Evolutionary conservation across 768 basidiomycete genomes (phyloP).

Genomic region (Rhodocollybia butyracea): DNA sequence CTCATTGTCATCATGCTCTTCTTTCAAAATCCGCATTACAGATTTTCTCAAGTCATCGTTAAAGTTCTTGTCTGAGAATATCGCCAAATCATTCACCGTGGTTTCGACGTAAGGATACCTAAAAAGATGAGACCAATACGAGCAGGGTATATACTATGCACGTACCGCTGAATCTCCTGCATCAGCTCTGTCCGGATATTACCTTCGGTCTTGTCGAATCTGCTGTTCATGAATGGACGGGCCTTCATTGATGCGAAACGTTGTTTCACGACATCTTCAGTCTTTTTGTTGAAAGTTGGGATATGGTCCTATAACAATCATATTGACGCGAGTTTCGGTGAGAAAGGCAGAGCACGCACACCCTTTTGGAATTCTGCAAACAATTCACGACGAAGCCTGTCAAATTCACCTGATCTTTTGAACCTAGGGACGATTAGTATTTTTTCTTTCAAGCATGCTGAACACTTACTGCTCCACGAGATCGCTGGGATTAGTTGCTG

Average conservation of each 20-base stretch:
- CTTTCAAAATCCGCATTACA: constrained; percentile 42
- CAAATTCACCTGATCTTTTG: constrained; percentile 79
- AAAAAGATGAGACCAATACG: constrained; percentile 18
- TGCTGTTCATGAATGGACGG: neutral
- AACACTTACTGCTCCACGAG: constrained; percentile 60
- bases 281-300: constrained; percentile 49
- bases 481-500: constrained; percentile 54
- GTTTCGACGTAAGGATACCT: constrained; percentile 70
- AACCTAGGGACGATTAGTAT: constrained; percentile 42
- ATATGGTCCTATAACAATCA: constrained; percentile 42
- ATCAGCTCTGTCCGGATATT: constrained; percentile 46
- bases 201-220: constrained; percentile 44
- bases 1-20: constrained; percentile 19
- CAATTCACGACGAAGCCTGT: constrained; percentile 64
- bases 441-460: neutral
- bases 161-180: constrained; percentile 70
- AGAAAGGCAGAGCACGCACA: constrained; percentile 28
- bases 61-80: constrained; percentile 48
- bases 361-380: constrained; percentile 58
- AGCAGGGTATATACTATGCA: neutral
- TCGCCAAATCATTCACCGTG: constrained; percentile 47
- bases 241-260: constrained; percentile 21
- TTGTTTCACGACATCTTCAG: constrained; percentile 60
- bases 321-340: neutral
- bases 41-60: constrained; percentile 38